Evolutionary conservation across 2,329 filamentous ascomycete species (phyloP), one percentile per base, ranked within the genome.

Genomic region (Colletotrichum chrysophilum): DNA sequence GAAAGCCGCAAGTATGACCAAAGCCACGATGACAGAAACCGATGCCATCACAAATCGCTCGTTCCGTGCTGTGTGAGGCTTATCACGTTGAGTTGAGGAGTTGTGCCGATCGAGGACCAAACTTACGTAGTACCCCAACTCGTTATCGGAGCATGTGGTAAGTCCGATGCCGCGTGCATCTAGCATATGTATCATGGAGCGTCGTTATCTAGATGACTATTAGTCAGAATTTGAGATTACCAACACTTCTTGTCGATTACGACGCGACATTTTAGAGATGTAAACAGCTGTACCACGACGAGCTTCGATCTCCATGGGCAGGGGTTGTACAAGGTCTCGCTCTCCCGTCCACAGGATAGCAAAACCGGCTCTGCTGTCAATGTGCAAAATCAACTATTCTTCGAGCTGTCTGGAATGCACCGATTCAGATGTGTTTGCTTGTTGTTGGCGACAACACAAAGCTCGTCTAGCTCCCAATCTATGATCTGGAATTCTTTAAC

Each of bases 261-360:
- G 18, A 21, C 5, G 18, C 38, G 38, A 48, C 10, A 7, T 21
- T 52, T 52, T 21, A 7, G 0, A 21, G 1, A 21, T 52, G n/a
- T 4, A 52, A 4, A 21, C 3, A 3, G 12, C 6, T 21, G 10
- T 1, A 52, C n/a, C 10, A 52, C n/a, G 12, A 0, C 10, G 4
- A 52, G 0, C 10, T 52, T 13, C 10, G n/a, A 4, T 7, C n/a
- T 3, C 43, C 0, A 12, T 21, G n/a, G 12, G n/a, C 9, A 13
- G 12, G n/a, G 5, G 0, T 4, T 7, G 0, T 0, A 21, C 43
- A 1, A 52, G 1, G 12, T 13, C n/a, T 52, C n/a, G 43, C 2
- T 21, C 0, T 48, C 5, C n/a, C 10, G 4, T 48, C 0, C 10
- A 1, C 1, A 52, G 10, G 5, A 52, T 21, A 52, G 3, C 0